Base-by-base conservation (phyloP, 129 eudicot genomes). In the Daucus carota region DNA sequence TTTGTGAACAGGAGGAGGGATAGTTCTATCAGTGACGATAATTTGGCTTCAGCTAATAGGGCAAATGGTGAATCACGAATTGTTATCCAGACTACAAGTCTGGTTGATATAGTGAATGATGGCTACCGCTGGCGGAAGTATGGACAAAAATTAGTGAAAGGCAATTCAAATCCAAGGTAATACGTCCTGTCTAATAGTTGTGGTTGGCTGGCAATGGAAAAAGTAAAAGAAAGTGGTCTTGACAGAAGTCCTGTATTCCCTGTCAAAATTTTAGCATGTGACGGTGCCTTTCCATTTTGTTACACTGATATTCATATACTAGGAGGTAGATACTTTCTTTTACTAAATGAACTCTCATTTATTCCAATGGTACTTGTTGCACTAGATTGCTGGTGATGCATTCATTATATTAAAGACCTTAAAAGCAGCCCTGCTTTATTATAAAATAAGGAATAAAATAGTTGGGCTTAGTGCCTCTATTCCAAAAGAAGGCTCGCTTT, bases 111-210 rank as follows among this genome's bases (percentile, higher is more conserved):
- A 62, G 90, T 92, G 75, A 92, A 88, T 81, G 98, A 92, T 77
- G 98, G 98, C 75, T 88, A 83, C 74, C 87, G 98, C 41, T 92
- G 98, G 98, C 94, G 98, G 75, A 92, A 92, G 79, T 92, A 92
- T 82, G 98, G 98, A 66, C 98, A 92, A 85, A 92, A 92, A 74
- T 77, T 90, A 87, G 96, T 92, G 9, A 92, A 90, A 87, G 98
- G 96, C 84, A 92, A 90, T 82, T 84, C 87, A 31, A 90, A 92
- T 77, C 96, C 98, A 32, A 85, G 98, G 98, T 92, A 82, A 63
- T 57, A 63, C 22, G 29, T 63, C 38, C 70, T 29, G 40, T 63
- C 38, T 29, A 15, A 5, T 26, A 63, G 38, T 63, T 3, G 29
- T 57, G 15, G 31, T 57, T 26, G 32, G 15, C 22, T 63, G 40